Conservation (phyloP, 208 protist species). For the Willaertia magna region DNA sequence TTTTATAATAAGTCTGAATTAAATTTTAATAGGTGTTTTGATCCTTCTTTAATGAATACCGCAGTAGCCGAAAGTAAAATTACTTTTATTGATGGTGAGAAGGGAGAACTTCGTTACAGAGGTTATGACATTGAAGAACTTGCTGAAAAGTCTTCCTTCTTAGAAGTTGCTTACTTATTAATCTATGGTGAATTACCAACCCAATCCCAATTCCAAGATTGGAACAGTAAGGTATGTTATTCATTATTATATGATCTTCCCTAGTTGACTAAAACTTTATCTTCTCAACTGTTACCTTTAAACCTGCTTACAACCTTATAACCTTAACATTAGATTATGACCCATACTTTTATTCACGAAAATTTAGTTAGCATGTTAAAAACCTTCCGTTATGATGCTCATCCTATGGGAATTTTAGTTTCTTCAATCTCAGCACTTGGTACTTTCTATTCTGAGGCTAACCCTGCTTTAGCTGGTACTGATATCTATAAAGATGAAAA, state of each 20-base stretch:
- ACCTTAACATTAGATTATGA: background rate
- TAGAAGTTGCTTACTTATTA: slow-evolving; percentile 14
- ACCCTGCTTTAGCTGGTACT: background rate
- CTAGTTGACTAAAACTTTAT: too few relatives aligned
- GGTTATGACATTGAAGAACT: slow-evolving; percentile 13
- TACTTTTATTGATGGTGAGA: slow-evolving; percentile 11
- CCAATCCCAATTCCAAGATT: background rate
- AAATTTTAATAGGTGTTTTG: background rate
- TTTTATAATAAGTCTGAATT: background rate
- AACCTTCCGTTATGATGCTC: slow-evolving; percentile 1
- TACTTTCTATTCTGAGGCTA: background rate
- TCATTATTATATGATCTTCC: too few relatives aligned
- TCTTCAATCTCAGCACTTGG: background rate
- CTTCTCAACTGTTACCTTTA: too few relatives aligned
- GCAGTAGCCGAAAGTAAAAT: background rate
- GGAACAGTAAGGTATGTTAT: background rate
- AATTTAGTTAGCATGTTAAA: background rate
- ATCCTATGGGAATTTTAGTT: slow-evolving; percentile 8
- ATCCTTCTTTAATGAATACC: slow-evolving; percentile 15
- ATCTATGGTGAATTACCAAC: slow-evolving; percentile 8
- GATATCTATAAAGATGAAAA: slow-evolving; percentile 10
- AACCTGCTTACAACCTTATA: too few relatives aligned
- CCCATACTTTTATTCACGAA: slow-evolving; percentile 16
- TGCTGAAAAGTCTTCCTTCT: background rate
- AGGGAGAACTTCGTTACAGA: background rate